Evolutionary conservation across 768 basidiomycete genomes (phyloP).

Genomic region (Boletellus ananas): DNA sequence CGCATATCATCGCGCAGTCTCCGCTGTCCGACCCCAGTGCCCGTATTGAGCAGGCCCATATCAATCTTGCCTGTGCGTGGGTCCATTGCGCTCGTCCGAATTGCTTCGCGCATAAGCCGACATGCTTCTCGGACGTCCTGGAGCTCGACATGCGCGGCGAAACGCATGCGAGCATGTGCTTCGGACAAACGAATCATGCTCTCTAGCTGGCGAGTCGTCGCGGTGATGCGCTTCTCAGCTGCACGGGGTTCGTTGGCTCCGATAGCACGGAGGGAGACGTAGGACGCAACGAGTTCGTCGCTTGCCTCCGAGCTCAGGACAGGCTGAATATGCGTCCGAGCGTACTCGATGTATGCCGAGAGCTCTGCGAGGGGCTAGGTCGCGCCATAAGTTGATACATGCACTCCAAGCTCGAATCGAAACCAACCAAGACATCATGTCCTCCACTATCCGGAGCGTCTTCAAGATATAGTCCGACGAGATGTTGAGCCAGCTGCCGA

Average conservation of each 20-base stretch:
- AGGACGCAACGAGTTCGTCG: conserved; percentile 78
- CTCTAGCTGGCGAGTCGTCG: conserved; percentile 96
- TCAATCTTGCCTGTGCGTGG: conserved; percentile 97
- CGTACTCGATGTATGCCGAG: conserved; percentile 92
- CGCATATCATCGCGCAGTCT: conserved; percentile 88
- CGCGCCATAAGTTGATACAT: conserved; percentile 5
- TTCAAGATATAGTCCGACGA: conserved; percentile 92
- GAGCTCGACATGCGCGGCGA: conserved; percentile 81
- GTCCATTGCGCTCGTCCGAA: conserved; percentile 93
- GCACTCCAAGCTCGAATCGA: not conserved
- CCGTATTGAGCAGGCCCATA: conserved; percentile 92
- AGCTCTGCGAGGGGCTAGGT: conserved; percentile 82
- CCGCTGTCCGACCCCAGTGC: conserved; percentile 83
- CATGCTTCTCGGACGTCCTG: conserved; percentile 87
- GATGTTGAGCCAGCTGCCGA: conserved; percentile 82
- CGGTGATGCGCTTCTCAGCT: conserved; percentile 92
- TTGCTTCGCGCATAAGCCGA: conserved; percentile 94
- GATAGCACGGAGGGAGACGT: conserved; percentile 91
- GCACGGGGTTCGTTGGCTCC: conserved; percentile 81
- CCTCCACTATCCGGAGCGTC: conserved; percentile 63
- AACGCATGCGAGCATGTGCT: conserved; percentile 95
- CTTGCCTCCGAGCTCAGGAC: conserved; percentile 83
- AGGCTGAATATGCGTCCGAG: conserved; percentile 81
- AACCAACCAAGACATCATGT: conserved; percentile 72
- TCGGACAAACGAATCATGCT: conserved; percentile 95